Base-by-base conservation (phyloP, 2,329 filamentous ascomycete species). In the Exophiala oligosperma region DNA sequence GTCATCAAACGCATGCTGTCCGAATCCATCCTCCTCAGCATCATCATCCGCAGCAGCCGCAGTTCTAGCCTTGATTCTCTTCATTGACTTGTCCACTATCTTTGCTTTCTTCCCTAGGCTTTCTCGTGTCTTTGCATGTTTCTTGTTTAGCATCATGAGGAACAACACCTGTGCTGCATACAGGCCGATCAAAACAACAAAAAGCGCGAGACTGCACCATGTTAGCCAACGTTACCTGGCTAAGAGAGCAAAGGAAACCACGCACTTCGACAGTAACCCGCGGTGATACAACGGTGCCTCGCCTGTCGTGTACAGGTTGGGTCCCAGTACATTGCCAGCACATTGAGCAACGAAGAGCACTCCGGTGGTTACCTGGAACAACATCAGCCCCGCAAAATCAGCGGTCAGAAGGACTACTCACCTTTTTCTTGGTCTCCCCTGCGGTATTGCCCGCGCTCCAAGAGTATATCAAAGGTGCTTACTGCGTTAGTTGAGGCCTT, bases 351-450 rank as follows among this genome's bases (percentile, higher is more conserved):
- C 79, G 65, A 89, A 86, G 1, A 89, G 75, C 5, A 87, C 76
- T 11, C 81, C 85, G 0, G 85, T 88, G 0, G 82, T 86, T 8
- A 82, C 81, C 55, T 61, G 29, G 32, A 28, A 7, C 21, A 28
- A 17, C 3, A 12, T 61, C 24, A 61, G 51, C 24, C 21, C 8
- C 37, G 37, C 4, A 40, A 4, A 12, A 9, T 14, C 37, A 17
- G 12, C 4, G 12, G 37, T 12, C 37, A 40, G 37, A 40, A 40
- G 11, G 4, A 23, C 14, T 17, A 11, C 14, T 17, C 23, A 61
- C 55, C 67, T 88, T 89, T 62, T 84, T 83, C 72, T 90, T 90
- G 0, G 86, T 89, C 67, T 89, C 85, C 1, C 87, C 86, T 0
- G 82, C 86, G 0, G 86, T 78, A 43, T 77, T 85, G 41, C 74